Evolutionary conservation across 2,329 filamentous ascomycete genomes (phyloP).

Genomic region (Reticulascus tulasneorum): DNA sequence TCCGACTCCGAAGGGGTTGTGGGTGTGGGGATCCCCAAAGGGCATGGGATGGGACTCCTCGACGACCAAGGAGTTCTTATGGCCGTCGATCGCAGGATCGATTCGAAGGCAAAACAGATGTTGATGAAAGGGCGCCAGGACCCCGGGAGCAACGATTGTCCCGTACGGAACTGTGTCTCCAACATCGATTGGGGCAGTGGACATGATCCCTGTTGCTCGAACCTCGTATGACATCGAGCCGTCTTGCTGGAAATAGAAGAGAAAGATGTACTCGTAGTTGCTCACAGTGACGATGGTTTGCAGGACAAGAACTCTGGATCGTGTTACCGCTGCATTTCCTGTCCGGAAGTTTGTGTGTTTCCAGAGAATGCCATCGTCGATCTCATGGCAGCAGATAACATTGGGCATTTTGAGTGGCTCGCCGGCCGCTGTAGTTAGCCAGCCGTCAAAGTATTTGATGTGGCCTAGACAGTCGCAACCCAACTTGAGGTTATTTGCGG

Average conservation of each 20-base stretch:
- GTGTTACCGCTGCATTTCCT: constrained; percentile 51
- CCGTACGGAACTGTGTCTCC: constrained; percentile 53
- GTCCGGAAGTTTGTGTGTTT: constrained; percentile 63
- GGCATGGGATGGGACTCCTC: constrained; percentile 40
- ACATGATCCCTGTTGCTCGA: constrained; percentile 39
- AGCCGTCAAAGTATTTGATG: constrained; percentile 41
- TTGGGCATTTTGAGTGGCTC: constrained; percentile 28
- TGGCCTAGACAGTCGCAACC: constrained; percentile 67
- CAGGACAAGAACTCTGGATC: constrained; percentile 56
- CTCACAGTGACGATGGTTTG: constrained; percentile 63
- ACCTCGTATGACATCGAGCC: constrained; percentile 35
- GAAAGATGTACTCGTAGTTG: constrained; percentile 58
- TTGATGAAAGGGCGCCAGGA: constrained; percentile 63
- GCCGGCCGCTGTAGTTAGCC: constrained; percentile 25
- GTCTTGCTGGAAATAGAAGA: constrained; percentile 48
- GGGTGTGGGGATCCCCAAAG: constrained; percentile 15
- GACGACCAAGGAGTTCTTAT: constrained; percentile 46
- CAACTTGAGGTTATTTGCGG: constrained; percentile 61
- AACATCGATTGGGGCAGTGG: constrained; percentile 42
- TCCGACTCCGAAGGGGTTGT: constrained; percentile 51
- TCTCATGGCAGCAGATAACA: constrained; percentile 37
- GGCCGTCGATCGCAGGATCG: constrained; percentile 61
- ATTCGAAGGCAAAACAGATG: constrained; percentile 64
- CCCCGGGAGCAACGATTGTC: constrained; percentile 60
- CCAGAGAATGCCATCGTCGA: constrained; percentile 54